Evolutionary conservation across 1,284 basidiomycete species (phyloP), one percentile per base, ranked within the genome.

Genomic region (Cystobasidium pallidum): DNA sequence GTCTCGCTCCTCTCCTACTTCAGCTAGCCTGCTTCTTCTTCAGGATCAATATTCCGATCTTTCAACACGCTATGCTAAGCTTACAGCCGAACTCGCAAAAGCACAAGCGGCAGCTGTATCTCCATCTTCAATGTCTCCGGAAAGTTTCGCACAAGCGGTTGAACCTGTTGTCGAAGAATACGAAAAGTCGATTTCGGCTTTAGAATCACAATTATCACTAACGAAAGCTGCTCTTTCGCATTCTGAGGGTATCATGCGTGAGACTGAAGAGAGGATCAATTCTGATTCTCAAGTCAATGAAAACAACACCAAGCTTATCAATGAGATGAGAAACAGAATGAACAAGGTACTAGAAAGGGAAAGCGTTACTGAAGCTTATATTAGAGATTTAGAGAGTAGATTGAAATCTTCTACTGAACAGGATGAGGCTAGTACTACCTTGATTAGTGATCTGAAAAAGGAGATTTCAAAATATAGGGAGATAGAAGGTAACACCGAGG

Each of bases 101-200:
- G 76, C 78, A 54, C 62, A 64, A 64, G 59, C 62, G 26, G 26
- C 59, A 24, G 76, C 78, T 32, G 72, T 76, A 19, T 30, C 66
- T 24, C 49, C 49, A 1, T 41, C 26, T 13, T 39, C 43, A 1
- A 63, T 74, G 51, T 64, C 71, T 11, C 45, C 71, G 11, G 71
- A 76, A 41, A 91, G 90, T 80, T 98, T 97, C 80, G 91, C 96
- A 78, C 91, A 94, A 80, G 95, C 96, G 71, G 94, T 98, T 24
- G 94, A 94, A 43, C 95, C 95, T 7, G 93, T 99, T 77, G 97
- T 99, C 73, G 90, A 95, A 81, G 95, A 98, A 83, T 99, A 99
- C 82, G 95, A 99, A 83, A 94, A 95, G 85, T 93, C 94, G 0
- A 94, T 99, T 76, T 88, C 89, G 57, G 89, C 92, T 1, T 90